Percentiles rank a stretch among this genome's conserved stretches.
phyloP scores from a whole-genome alignment of 169 alveolate genomes.

The Plasmodium inui region DNA sequence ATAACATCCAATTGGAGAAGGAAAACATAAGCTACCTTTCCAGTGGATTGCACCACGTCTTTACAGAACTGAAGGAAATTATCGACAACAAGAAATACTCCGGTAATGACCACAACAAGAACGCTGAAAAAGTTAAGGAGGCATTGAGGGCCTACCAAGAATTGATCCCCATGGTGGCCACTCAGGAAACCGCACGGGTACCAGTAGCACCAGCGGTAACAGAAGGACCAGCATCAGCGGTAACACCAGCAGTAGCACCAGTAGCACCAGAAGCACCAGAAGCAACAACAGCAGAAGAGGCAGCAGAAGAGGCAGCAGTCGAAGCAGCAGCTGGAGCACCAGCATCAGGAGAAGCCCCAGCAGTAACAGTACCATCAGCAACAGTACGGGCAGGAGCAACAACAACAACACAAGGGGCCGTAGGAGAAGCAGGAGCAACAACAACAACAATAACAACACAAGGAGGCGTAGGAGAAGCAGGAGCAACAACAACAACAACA shows the following conservation, averaged over 20 bases:
- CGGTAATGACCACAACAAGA: not conserved
- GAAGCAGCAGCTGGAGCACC: not conserved
- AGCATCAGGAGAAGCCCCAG: not conserved
- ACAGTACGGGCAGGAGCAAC: not conserved
- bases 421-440: not conserved
- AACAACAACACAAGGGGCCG: not conserved
- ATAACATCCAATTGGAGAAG: slow-evolving; percentile 37
- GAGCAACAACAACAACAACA: not conserved
- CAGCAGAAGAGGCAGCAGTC: not conserved
- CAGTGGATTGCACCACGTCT: slow-evolving; percentile 34
- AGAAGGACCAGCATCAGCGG: not conserved
- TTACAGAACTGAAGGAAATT: slow-evolving; percentile 38
- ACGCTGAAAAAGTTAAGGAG: not conserved
- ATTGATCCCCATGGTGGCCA: slow-evolving; percentile 27
- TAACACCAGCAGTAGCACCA: not conserved
- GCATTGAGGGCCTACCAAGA: slow-evolving; percentile 9
- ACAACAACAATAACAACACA: not conserved
- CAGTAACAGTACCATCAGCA: not conserved
- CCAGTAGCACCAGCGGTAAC: not conserved
- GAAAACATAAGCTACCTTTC: slow-evolving; percentile 19
- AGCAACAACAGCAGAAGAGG: not conserved
- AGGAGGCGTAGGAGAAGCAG: not conserved
- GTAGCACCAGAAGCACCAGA: not conserved
- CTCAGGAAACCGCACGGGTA: not conserved
- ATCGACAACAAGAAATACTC: slow-evolving; percentile 14